Evolutionary conservation across 768 basidiomycete genomes (phyloP).

Genomic region (Kondoa subrosea): DNA sequence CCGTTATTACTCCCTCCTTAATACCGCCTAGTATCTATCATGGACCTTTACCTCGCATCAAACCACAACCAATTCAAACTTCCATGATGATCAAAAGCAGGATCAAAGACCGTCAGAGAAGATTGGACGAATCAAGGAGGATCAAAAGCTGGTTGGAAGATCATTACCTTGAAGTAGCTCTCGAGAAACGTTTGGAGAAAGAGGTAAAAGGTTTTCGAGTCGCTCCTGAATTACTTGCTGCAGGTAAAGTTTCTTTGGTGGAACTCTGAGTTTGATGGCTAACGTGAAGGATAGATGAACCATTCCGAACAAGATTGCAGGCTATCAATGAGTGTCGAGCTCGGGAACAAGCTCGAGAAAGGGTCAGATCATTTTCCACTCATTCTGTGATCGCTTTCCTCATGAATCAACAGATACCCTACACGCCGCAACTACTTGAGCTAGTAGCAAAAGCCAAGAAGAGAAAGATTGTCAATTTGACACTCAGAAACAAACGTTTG

Average conservation of each 20-base stretch:
- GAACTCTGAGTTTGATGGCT: too few species aligned
- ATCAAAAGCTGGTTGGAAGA: background rate
- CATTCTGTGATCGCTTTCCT: background rate
- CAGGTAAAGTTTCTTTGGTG: too few species aligned
- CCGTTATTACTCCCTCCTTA: background rate
- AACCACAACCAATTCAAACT: slow-evolving; percentile 58
- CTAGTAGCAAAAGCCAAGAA: background rate
- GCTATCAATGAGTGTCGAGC: background rate
- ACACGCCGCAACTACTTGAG: background rate
- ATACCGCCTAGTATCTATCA: slow-evolving; percentile 36
- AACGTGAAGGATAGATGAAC: background rate
- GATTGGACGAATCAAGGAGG: slow-evolving; percentile 29
- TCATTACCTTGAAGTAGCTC: background rate
- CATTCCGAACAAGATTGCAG: background rate
- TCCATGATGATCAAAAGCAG: slow-evolving; percentile 50
- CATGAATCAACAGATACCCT: background rate
- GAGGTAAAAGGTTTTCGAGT: background rate
- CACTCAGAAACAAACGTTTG: background rate
- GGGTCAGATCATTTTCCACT: background rate
- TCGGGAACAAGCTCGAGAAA: background rate
- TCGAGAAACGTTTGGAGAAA: background rate
- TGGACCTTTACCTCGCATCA: slow-evolving; percentile 58
- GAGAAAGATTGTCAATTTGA: background rate
- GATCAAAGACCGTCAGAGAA: slow-evolving; percentile 36
- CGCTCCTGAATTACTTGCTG: background rate